Evolutionary conservation across 441 rosid species (phyloP).

Genomic region (Pelargonium myrrhifolium): DNA sequence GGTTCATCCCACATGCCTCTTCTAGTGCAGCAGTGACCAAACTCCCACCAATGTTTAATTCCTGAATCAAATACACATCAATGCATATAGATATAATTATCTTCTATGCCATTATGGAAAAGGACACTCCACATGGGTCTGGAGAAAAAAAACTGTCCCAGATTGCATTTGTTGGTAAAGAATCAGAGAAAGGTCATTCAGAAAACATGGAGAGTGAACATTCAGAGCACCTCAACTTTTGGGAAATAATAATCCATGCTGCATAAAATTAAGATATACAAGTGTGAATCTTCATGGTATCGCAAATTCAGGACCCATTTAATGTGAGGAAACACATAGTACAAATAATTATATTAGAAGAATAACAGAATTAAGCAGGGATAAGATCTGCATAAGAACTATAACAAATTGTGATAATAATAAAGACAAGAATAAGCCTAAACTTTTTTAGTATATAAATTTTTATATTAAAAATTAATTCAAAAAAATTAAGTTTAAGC

Average conservation of each 20-base stretch:
- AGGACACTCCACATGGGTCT: background rate
- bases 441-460: too few relatives aligned
- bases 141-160: constrained; percentile 13
- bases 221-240: background rate
- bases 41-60: constrained; percentile 76
- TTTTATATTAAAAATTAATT: too few relatives aligned
- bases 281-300: too few relatives aligned
- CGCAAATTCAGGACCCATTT: too few relatives aligned
- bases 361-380: too few relatives aligned
- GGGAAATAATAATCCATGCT: background rate
- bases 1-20: constrained; percentile 75
- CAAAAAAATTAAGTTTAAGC: too few relatives aligned
- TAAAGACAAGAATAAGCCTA: too few relatives aligned
- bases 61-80: constrained; percentile 36
- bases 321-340: background rate
- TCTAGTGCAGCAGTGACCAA: constrained; percentile 65
- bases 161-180: background rate
- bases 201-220: background rate
- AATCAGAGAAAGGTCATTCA: background rate
- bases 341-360: background rate
- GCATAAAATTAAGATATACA: too few relatives aligned
- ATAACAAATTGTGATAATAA: too few relatives aligned
- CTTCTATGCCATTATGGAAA: too few relatives aligned
- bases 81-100: background rate
- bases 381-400: too few relatives aligned